Base-by-base conservation (phyloP, 768 basidiomycete genomes). In the Xerocomellus dryophilus region DNA sequence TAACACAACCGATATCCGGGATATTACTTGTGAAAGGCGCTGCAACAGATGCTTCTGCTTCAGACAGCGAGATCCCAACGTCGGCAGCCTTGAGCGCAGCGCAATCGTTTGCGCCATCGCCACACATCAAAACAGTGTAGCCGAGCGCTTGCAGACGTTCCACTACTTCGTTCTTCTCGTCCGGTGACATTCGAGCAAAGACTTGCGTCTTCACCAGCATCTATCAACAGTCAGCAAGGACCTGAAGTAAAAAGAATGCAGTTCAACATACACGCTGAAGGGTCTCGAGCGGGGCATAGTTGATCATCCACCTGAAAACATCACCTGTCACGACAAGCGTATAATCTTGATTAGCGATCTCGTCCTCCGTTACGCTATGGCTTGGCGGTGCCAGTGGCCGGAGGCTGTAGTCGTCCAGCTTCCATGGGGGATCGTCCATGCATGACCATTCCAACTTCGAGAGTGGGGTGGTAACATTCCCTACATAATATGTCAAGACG, bases 81-180 rank as follows among this genome's bases (percentile, higher is more conserved):
- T 99, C 97, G 7, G 97, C 97, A 4, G 97, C 96, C 72, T 98
- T 99, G 61, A 99, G 79, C 10, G 97, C 97, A 23, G 96, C 94
- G 66, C 97, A 98, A 66, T 99, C 97, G 66, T 99, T 99, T 2
- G 97, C 97, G 39, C 97, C 97, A 65, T 99, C 97, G 32, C 97
- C 97, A 62, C 97, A 98, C 88, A 98, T 98, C 10, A 96, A 80
- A 14, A 98, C 97, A 1, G 90, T 96, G 68, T 98, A 99, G 10
- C 96, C 97, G 21, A 99, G 80, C 2, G 81, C 77, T 63, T 98
- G 97, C 11, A 99, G 77, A 2, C 96, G 83, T 70, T 98, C 96
- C 17, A 99, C 92, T 17, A 98, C 84, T 69, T 99, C 97, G 61
- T 98, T 96, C 74, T 99, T 99, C 76, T 98, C 97, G 66, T 98